phyloP scores from a whole-genome alignment of 2,329 filamentous ascomycete genomes.

The Aureobasidium sp. region DNA sequence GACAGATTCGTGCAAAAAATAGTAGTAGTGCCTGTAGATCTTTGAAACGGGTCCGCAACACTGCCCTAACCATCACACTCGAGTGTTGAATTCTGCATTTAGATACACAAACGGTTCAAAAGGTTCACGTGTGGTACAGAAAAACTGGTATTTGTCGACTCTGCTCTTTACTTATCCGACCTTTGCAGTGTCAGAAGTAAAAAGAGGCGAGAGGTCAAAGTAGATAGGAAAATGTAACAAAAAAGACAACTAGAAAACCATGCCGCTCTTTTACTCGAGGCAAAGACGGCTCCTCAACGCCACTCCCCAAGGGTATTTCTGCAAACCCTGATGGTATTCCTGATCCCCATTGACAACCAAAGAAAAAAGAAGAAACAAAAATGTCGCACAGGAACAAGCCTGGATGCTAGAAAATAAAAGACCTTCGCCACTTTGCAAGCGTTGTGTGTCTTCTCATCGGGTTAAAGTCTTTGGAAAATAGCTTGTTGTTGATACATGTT shows the following conservation, averaged over 20 bases:
- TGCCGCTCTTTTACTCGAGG: not conserved
- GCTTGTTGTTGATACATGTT: not conserved
- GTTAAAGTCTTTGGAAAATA: not conserved
- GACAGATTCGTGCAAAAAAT: not conserved
- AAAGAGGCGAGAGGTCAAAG: not conserved
- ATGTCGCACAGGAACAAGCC: constrained; percentile 2
- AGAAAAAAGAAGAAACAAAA: not conserved
- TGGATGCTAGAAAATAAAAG: not conserved
- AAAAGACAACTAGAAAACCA: not conserved
- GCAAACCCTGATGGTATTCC: not conserved
- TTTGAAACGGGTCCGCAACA: not conserved
- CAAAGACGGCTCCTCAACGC: not conserved
- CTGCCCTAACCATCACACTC: no score
- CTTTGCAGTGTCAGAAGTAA: not conserved
- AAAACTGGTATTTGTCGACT: not conserved
- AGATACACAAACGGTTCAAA: not conserved
- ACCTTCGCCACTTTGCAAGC: not conserved
- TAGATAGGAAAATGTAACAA: not conserved
- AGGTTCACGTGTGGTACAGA: no score
- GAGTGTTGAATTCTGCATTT: no score
- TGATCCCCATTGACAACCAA: not conserved
- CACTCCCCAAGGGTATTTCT: not conserved
- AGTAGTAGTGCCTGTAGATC: not conserved
- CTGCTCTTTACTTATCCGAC: no score
- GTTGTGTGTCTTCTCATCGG: not conserved